These are phyloP conservation scores for Cytidiella melzeri DNA, from an alignment of 768 basidiomycete genomes.

Conservation along the genomic window DNA sequence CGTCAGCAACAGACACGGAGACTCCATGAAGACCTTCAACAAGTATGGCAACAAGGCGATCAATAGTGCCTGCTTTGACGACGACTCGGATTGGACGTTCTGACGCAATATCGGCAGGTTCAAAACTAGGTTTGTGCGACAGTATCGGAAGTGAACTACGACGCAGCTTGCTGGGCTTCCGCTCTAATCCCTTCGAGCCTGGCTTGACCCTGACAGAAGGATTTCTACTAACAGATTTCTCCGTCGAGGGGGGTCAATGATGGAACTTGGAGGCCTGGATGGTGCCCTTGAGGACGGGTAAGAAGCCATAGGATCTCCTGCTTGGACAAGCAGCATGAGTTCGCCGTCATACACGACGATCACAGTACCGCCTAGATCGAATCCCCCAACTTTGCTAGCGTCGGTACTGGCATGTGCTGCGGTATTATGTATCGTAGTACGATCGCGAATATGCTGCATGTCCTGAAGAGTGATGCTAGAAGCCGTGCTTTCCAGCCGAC, in stretches of 20 bases:
- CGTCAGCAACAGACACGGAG: conserved; percentile 76
- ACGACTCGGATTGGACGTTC: conserved; percentile 71
- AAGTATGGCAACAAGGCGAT: conserved; percentile 66
- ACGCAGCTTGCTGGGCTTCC: conserved; percentile 71
- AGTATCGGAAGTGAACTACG: conserved; percentile 77
- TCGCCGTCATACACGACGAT: conserved; percentile 75
- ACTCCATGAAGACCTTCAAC: conserved; percentile 74
- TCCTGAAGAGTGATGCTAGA: conserved; percentile 45
- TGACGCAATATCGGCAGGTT: conserved; percentile 55
- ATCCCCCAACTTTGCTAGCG: conserved; percentile 11
- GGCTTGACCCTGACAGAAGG: conserved; percentile 80
- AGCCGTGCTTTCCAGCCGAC: conserved; percentile 60
- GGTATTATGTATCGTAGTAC: conserved; percentile 34
- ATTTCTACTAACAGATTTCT: conserved; percentile 46
- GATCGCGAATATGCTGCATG: conserved; percentile 53
- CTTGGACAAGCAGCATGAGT: conserved; percentile 62
- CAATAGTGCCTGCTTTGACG: conserved; percentile 74
- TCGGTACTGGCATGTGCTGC: conserved; percentile 8
- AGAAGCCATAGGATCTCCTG: conserved; percentile 39
- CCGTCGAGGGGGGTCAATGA: conserved; percentile 34
- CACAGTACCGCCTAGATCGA: conserved; percentile 55
- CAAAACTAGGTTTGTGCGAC: conserved; percentile 52
- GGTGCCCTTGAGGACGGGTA: conserved; percentile 54
- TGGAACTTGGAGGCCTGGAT: conserved; percentile 68
- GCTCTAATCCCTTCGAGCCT: conserved; percentile 55